phyloP scores from a whole-genome alignment of 768 basidiomycete species.

The Leucocoprinus sp. region DNA sequence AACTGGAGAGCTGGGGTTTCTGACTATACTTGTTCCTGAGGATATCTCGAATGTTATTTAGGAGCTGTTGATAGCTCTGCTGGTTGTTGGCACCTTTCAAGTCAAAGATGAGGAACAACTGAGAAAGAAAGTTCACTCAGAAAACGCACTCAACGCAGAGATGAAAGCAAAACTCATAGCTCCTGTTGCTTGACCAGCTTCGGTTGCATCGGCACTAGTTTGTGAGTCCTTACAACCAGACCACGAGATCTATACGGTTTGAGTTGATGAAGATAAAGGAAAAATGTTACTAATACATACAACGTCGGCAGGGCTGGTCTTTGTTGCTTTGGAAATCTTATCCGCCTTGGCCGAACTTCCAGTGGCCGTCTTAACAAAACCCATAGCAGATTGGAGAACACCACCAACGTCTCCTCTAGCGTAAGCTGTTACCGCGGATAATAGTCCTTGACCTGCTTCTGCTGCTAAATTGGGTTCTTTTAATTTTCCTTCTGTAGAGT shows the following conservation, averaged over 20 bases:
- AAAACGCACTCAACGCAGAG: constrained; percentile 37
- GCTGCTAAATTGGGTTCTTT: constrained; percentile 88
- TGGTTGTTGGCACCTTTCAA: constrained; percentile 29
- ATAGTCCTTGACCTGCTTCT: constrained; percentile 80
- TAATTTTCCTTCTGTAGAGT: constrained; percentile 91
- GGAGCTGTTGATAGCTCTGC: constrained; percentile 36
- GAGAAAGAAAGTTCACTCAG: background rate
- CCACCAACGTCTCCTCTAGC: constrained; percentile 75
- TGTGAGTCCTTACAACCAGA: constrained; percentile 77
- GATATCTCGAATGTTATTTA: constrained; percentile 31
- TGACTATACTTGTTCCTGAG: constrained; percentile 32
- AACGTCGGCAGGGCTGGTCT: constrained; percentile 78
- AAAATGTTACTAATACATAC: constrained; percentile 33
- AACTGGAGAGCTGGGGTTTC: constrained; percentile 36
- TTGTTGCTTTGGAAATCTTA: constrained; percentile 49
- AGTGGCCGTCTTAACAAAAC: constrained; percentile 67
- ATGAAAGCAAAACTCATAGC: constrained; percentile 76
- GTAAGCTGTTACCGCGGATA: constrained; percentile 74
- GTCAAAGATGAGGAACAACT: background rate
- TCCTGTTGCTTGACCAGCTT: constrained; percentile 59
- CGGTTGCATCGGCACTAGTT: constrained; percentile 72
- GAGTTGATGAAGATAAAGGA: background rate
- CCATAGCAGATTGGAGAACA: constrained; percentile 63
- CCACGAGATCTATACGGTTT: constrained; percentile 59
- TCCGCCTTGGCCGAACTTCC: constrained; percentile 59